These are phyloP conservation scores for Phytophthora pini DNA, from an alignment of 352 stramenopile genomes.

Conservation along the genomic window DNA sequence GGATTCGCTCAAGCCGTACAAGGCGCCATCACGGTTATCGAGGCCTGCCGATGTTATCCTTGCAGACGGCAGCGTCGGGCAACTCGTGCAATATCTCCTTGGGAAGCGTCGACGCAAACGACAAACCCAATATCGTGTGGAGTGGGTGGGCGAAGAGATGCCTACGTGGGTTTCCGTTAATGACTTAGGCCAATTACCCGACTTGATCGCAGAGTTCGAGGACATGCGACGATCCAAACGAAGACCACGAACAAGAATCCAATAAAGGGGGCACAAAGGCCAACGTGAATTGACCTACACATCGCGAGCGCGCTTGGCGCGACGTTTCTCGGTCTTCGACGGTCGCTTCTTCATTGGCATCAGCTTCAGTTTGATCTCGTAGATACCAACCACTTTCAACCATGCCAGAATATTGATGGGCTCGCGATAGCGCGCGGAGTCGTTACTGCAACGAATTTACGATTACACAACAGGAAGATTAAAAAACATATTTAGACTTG, in stretches of 20 bases:
- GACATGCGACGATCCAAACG: background rate
- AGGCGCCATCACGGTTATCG: conserved; percentile 1
- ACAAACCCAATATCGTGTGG: conserved; percentile 10
- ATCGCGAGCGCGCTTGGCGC: too few relatives aligned
- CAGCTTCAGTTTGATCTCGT: too few relatives aligned
- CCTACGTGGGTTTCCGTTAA: background rate
- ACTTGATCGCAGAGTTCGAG: conserved; percentile 11
- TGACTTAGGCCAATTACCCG: background rate
- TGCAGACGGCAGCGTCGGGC: conserved; percentile 7
- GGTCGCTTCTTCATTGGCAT: too few relatives aligned
- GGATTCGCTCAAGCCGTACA: conserved; percentile 13
- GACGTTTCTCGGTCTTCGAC: too few relatives aligned
- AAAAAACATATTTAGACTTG: too few relatives aligned
- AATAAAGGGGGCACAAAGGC: background rate
- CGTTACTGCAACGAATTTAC: too few relatives aligned
- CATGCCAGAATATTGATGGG: too few relatives aligned
- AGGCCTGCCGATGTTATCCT: conserved; percentile 4
- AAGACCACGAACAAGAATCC: background rate
- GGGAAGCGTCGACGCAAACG: conserved; percentile 2
- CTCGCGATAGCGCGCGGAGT: too few relatives aligned
- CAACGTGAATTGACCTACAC: conserved; percentile 7
- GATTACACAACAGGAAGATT: too few relatives aligned
- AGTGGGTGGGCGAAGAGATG: conserved; percentile 14
- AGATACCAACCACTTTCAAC: too few relatives aligned
- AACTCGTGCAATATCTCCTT: conserved; percentile 3